Evolutionary conservation across 176 grass and related monocot species (phyloP).

Genomic region (Ensete ventricosum): DNA sequence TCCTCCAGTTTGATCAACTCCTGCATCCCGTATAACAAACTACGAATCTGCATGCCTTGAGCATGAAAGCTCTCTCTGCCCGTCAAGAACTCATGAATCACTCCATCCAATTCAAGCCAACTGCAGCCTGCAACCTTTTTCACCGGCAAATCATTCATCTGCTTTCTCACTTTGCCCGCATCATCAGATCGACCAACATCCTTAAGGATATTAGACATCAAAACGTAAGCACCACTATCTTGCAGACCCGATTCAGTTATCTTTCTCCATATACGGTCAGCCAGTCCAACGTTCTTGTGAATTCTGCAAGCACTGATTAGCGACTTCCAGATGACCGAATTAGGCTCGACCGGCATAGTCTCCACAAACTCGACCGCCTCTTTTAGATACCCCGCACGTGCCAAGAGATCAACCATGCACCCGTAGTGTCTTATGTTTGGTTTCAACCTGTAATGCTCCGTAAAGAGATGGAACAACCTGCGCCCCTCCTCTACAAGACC

Average conservation of each 20-base stretch:
- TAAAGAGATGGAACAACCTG: constrained; percentile 9
- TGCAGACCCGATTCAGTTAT: constrained; percentile 7
- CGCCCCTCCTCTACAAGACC: constrained; percentile 12
- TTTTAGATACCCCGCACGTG: constrained; percentile 1
- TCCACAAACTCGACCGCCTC: constrained; percentile 15
- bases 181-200: constrained; percentile 3
- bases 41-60: constrained; percentile 9
- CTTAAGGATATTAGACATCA: constrained; percentile 11
- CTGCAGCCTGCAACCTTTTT: constrained; percentile 19
- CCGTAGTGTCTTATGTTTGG: constrained; percentile 21
- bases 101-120: constrained; percentile 16
- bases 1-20: constrained; percentile 3
- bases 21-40: constrained; percentile 6
- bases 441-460: constrained; percentile 6
- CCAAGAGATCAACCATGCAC: constrained; percentile 23
- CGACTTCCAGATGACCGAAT: constrained; percentile 17
- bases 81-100: constrained; percentile 17
- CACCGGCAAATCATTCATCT: constrained; percentile 24
- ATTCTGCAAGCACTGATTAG: constrained; percentile 17
- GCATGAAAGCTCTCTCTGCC: constrained; percentile 20
- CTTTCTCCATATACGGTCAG: constrained; percentile 5
- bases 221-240: constrained; percentile 11
- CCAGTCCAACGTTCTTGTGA: constrained; percentile 12
- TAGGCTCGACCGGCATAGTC: constrained; percentile 8
- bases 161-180: constrained; percentile 8